phyloP scores from a whole-genome alignment of 192 early-diverging fungal genomes.

The Coemansia sp. region DNA sequence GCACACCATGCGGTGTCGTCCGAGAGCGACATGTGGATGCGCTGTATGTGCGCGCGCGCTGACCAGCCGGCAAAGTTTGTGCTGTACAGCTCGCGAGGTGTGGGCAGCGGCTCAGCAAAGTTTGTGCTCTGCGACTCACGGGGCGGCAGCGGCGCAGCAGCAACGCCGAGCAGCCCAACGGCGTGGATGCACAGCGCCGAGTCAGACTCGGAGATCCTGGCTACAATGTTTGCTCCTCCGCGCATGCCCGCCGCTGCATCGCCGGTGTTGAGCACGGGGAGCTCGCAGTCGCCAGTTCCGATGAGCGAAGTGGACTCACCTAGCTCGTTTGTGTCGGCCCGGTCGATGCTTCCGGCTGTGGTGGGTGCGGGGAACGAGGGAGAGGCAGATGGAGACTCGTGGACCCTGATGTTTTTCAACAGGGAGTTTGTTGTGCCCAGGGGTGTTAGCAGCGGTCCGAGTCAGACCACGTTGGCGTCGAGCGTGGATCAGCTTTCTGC shows the following conservation, averaged over 20 bases:
- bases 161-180: neutral
- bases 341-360: neutral
- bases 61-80: constrained; percentile 19
- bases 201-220: constrained; percentile 13
- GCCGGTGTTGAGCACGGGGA: neutral
- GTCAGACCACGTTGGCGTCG: constrained; percentile 11
- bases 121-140: constrained; percentile 19
- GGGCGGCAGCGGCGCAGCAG: constrained; percentile 3
- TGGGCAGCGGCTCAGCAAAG: constrained; percentile 1
- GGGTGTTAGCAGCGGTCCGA: constrained; percentile 3
- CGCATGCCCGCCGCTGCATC: constrained; percentile 6
- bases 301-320: constrained; percentile 18
- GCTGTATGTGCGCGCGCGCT: constrained; percentile 11
- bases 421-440: constrained; percentile 49
- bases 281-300: constrained; percentile 2
- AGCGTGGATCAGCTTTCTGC: neutral
- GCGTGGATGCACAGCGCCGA: neutral
- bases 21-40: constrained; percentile 26
- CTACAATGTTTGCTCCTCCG: constrained; percentile 5
- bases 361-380: neutral
- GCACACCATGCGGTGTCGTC: constrained; percentile 4
- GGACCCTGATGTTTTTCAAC: constrained; percentile 56
- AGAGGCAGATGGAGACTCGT: constrained; percentile 29
- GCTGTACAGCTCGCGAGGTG: constrained; percentile 7
- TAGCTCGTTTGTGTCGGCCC: constrained; percentile 33